Conservation (phyloP, 164 flowering plant genomes). For the Stephania yunnanensis region DNA sequence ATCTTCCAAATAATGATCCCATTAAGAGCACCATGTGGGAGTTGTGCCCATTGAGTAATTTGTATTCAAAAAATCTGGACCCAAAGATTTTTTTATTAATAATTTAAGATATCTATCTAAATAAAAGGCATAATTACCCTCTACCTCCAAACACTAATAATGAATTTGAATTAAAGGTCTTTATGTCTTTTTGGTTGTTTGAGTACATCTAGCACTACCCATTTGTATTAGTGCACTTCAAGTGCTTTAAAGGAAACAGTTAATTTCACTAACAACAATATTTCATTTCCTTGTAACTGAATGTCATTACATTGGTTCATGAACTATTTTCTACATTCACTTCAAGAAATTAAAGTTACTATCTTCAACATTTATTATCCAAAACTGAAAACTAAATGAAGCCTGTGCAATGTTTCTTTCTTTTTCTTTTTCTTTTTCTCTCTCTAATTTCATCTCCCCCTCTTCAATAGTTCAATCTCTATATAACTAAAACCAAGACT, state of each 20-base stretch:
- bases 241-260: background rate
- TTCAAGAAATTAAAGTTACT: background rate
- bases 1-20: background rate
- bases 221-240: background rate
- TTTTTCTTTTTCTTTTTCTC: background rate
- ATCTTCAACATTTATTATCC: constrained; percentile 5
- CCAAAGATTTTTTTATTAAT: no score
- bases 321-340: background rate
- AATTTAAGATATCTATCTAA: no score
- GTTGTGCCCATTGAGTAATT: background rate
- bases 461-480: background rate
- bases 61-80: no score
- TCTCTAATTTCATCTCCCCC: background rate
- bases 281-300: constrained; percentile 2
- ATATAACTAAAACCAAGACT: background rate
- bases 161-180: no score
- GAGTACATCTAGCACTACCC: no score
- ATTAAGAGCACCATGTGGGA: background rate
- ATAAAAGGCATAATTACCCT: no score
- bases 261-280: background rate
- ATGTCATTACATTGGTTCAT: background rate
- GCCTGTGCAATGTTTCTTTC: background rate
- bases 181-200: no score
- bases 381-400: constrained; percentile 8
- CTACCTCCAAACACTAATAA: no score